A percentile compares a stretch with the other conserved stretches of the same genome.
phyloP scores from a whole-genome alignment of 768 basidiomycete genomes.

The Psilocybe tampanensis region DNA sequence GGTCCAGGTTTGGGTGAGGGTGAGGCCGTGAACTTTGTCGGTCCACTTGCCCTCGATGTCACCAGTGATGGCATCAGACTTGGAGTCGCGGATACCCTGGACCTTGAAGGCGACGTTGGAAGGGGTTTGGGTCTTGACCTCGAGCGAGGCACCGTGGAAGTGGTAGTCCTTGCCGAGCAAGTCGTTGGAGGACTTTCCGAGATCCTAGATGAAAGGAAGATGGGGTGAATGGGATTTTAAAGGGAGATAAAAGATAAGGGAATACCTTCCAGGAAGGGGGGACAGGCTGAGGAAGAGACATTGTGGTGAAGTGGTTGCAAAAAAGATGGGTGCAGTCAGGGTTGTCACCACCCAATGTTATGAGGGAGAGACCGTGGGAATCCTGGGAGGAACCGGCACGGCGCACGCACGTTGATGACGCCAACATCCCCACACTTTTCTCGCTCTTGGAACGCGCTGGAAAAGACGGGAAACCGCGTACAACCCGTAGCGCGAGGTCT shows the following conservation, averaged over 20 bases:
- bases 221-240: neutral
- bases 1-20: slow-evolving; percentile 95
- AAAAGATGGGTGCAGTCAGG: neutral
- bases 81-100: slow-evolving; percentile 77
- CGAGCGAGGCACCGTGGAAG: slow-evolving; percentile 70
- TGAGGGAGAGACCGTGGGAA: slow-evolving; percentile 24
- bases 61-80: slow-evolving; percentile 72
- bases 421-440: neutral
- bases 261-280: slow-evolving; percentile 95
- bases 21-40: slow-evolving; percentile 90
- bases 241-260: slow-evolving; percentile 14
- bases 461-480: no score
- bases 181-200: slow-evolving; percentile 98
- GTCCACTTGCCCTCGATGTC: slow-evolving; percentile 96
- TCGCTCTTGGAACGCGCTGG: no score
- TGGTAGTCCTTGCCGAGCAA: slow-evolving; percentile 91
- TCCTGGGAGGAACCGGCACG: slow-evolving; percentile 19
- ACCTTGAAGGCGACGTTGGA: slow-evolving; percentile 95
- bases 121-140: slow-evolving; percentile 88
- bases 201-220: slow-evolving; percentile 57
- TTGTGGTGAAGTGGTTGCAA: slow-evolving; percentile 35
- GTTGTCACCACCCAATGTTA: slow-evolving; percentile 15
- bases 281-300: slow-evolving; percentile 94
- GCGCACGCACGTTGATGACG: slow-evolving; percentile 21
- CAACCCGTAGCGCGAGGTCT: no score